Base-by-base conservation (phyloP, 371 early-diverging fungal genomes). In the Lichtheimia ramosa region DNA sequence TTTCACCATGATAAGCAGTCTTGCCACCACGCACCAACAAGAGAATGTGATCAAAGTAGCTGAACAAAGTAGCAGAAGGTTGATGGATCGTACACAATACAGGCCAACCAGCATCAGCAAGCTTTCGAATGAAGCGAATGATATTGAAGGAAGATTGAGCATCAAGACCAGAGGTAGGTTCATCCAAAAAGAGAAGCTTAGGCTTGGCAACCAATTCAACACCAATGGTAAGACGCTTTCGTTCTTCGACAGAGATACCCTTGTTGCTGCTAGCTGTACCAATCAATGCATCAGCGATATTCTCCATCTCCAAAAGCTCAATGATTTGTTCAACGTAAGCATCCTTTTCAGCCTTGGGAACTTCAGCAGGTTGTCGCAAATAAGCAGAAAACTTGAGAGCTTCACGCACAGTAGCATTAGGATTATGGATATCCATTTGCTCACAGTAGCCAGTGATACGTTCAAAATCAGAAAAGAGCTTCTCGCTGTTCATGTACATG, bases 41-140 rank as follows among this genome's bases (percentile, higher is more conserved):
- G 23, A 93, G 67, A 50, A 94, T 69, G 40, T 89, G 83, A 65
- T 94, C 93, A 70, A 93, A 94, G 62, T 87, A 82, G 65, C 87
- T 87, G 71, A 93, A 93, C 39, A 94, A 80, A 56, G 87, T 75
- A 24, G 91, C 84, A 2, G 89, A 88, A 40, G 95, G 95, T 68
- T 93, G 95, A 72, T 94, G 95, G 56, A 93, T 93, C 12, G 94
- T 91, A 76, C 91, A 91, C n/a, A 88, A 70, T 24, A 88, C 76
- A 7, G 87, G 83, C 72, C 83, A 83, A 21, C 89, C 88, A 23
- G 81, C 80, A 51, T 80, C 83, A 24, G 91, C 84, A 57, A 92
- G 77, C 48, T 88, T 86, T 67, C 85, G 85, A 59, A 92, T 82
- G 63, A 91, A 79, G 34, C 84, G 76, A 50, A 92, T 74, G 65